A percentile compares a stretch with the other conserved stretches of the same genome.
phyloP scores from a whole-genome alignment of 345 rosid genomes.

The Pugionium dolabratum region DNA sequence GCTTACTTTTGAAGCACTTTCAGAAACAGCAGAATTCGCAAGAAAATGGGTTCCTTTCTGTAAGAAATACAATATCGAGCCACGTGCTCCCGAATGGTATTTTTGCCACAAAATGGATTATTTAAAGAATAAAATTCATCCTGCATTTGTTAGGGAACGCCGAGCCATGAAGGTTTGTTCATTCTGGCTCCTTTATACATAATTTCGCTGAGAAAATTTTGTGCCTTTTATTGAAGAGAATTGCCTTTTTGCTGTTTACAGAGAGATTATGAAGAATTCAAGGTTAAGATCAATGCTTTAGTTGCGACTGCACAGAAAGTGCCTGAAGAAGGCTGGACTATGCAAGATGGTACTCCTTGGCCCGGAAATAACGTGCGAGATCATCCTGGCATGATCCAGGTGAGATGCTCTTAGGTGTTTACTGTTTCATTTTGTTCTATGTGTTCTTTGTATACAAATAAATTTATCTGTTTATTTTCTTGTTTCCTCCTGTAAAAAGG shows the following conservation, averaged over 20 bases:
- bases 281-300: constrained; percentile 71
- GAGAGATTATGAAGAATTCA: constrained; percentile 92
- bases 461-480: constrained; percentile 15
- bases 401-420: constrained; percentile 32
- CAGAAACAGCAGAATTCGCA: constrained; percentile 89
- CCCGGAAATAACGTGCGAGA: constrained; percentile 88
- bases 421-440: background rate
- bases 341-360: constrained; percentile 96
- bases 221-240: background rate
- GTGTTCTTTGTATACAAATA: constrained; percentile 14
- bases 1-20: constrained; percentile 93
- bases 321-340: constrained; percentile 96
- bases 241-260: constrained; percentile 20
- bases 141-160: constrained; percentile 72
- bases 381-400: constrained; percentile 99
- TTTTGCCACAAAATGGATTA: constrained; percentile 78
- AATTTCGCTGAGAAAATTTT: background rate
- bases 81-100: constrained; percentile 94
- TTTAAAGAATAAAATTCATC: constrained; percentile 68
- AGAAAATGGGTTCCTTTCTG: constrained; percentile 95
- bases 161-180: constrained; percentile 79
- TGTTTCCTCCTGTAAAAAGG: constrained; percentile 42
- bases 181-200: constrained; percentile 10
- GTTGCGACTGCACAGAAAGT: constrained; percentile 85
- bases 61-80: constrained; percentile 74